phyloP scores from a whole-genome alignment of 2,329 filamentous ascomycete species.

The Aspergillus transmontanensis region DNA sequence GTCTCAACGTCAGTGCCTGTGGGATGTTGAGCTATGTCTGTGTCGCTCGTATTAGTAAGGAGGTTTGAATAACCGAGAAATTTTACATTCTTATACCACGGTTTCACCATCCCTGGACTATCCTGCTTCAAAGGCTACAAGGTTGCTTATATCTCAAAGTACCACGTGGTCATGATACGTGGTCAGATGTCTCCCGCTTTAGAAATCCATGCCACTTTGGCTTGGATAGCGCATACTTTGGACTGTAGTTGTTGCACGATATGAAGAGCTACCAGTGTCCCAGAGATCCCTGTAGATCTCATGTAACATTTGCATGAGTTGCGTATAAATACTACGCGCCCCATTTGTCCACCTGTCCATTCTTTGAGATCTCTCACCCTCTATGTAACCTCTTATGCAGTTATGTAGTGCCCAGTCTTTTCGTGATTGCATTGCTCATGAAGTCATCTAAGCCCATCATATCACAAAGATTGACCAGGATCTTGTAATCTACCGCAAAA shows the following conservation, averaged over 20 bases:
- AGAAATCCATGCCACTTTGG: background rate
- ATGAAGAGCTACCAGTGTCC: background rate
- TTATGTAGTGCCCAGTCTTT: too few relatives aligned
- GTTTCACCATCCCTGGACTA: background rate
- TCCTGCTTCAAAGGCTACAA: background rate
- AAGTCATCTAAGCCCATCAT: too few relatives aligned
- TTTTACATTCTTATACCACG: background rate
- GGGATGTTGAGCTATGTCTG: background rate
- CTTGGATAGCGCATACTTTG: background rate
- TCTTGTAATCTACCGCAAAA: too few relatives aligned
- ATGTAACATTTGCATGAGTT: too few relatives aligned
- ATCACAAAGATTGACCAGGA: too few relatives aligned
- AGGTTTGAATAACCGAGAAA: background rate
- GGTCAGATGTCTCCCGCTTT: background rate
- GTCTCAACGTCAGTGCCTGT: background rate
- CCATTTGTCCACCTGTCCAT: too few relatives aligned
- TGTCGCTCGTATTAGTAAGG: background rate
- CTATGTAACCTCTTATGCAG: too few relatives aligned
- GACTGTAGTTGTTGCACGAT: background rate
- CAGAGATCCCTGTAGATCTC: too few relatives aligned
- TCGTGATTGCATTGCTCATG: too few relatives aligned
- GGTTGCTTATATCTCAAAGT: background rate
- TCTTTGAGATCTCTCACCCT: too few relatives aligned
- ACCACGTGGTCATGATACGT: background rate
- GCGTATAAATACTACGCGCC: too few relatives aligned